Percentiles rank a stretch among this genome's conserved stretches.
Evolutionary conservation across 75 land plant genomes (phyloP).

Genomic region (Picea sitchensis): DNA sequence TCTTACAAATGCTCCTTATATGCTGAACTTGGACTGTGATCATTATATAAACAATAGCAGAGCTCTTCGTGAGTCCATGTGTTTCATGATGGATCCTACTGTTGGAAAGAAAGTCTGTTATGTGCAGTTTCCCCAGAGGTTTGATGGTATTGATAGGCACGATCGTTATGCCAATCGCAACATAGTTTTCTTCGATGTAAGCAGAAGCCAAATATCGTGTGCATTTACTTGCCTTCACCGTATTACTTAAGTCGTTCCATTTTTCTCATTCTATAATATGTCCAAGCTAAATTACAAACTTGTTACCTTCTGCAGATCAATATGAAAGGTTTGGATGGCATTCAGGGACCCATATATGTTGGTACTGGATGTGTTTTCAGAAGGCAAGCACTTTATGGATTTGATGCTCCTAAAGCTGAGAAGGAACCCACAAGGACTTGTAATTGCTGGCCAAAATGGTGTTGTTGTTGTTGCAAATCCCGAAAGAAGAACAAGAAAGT

Average conservation of each 20-base stretch:
- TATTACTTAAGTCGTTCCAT: too few relatives aligned
- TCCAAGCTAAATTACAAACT: too few relatives aligned
- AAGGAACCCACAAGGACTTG: constrained; percentile 58
- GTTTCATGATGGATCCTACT: constrained; percentile 89
- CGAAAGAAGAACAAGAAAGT: constrained; percentile 52
- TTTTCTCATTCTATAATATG: too few relatives aligned
- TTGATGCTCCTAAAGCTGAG: constrained; percentile 64
- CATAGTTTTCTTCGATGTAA: constrained; percentile 85
- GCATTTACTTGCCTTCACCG: too few relatives aligned
- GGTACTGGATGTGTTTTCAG: constrained; percentile 92
- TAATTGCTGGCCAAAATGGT: constrained; percentile 60
- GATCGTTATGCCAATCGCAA: constrained; percentile 91
- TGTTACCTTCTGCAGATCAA: constrained; percentile 51
- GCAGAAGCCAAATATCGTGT: constrained; percentile 15
- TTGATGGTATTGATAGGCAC: constrained; percentile 80
- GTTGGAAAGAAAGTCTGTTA: constrained; percentile 71
- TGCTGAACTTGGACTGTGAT: constrained; percentile 86
- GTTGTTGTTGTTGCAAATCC: constrained; percentile 38
- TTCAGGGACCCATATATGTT: constrained; percentile 91
- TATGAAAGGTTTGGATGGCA: constrained; percentile 91
- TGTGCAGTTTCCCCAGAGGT: constrained; percentile 91
- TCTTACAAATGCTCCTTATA: constrained; percentile 84
- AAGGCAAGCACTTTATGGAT: constrained; percentile 80
- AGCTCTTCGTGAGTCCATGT: constrained; percentile 86
- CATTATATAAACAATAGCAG: constrained; percentile 94